Percentiles rank a stretch among this genome's conserved stretches.
phyloP scores from a whole-genome alignment of 257 asterid species.

The Leptodermis oblonga region DNA sequence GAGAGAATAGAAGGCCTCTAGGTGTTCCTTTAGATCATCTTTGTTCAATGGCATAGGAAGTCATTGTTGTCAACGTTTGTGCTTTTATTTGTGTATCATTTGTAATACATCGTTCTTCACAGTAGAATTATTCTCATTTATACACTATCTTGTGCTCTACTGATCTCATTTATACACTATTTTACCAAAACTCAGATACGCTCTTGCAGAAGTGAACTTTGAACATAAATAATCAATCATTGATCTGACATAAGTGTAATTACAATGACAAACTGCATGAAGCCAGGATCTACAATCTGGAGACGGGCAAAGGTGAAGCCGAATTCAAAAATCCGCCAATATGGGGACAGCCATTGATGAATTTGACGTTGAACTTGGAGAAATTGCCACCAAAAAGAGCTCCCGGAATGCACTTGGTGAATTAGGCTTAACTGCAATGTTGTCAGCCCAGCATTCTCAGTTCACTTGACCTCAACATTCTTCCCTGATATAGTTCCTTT shows the following conservation, averaged over 20 bases:
- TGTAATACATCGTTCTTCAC: background rate
- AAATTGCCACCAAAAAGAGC: background rate
- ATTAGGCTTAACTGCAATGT: background rate
- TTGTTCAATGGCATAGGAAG: background rate
- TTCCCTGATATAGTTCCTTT: background rate
- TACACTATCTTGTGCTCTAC: background rate
- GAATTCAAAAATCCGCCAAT: background rate
- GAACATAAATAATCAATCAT: background rate
- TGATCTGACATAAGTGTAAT: background rate
- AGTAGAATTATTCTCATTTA: too few relatives aligned
- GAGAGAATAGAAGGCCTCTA: background rate
- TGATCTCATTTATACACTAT: too few relatives aligned
- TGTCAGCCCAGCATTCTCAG: slow-evolving; percentile 1
- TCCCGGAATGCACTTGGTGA: background rate
- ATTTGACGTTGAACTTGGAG: background rate
- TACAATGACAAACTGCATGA: background rate
- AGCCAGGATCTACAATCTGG: slow-evolving; percentile 2
- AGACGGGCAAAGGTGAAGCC: background rate
- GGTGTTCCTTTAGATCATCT: background rate
- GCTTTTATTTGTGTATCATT: background rate
- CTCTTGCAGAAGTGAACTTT: background rate
- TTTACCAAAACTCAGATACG: background rate
- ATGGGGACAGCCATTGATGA: background rate
- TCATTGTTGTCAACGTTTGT: background rate
- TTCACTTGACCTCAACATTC: background rate